phyloP scores from a whole-genome alignment of 176 grass and related monocot species.

The Typha latifolia region DNA sequence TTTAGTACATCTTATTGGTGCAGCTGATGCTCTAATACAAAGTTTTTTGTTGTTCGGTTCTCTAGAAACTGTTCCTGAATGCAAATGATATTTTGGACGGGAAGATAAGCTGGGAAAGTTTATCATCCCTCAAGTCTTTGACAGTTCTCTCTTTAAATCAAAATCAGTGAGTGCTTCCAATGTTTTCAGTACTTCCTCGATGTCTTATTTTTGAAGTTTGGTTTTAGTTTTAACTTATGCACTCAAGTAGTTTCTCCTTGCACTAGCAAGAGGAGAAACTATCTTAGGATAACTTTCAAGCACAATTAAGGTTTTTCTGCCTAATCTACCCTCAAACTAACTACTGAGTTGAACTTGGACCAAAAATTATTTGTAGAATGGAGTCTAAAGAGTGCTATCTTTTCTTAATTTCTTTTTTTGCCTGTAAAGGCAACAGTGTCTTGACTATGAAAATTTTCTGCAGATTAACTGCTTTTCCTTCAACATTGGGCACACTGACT shows the following conservation, averaged over 20 bases:
- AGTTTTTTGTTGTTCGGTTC: conserved; percentile 23
- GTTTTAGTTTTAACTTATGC: conserved; percentile 1
- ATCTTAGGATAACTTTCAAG: too few relatives aligned
- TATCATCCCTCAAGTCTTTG: conserved; percentile 54
- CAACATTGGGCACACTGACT: conserved; percentile 46
- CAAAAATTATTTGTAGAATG: not conserved
- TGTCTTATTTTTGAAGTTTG: not conserved
- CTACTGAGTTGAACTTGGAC: too few relatives aligned
- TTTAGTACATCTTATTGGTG: not conserved
- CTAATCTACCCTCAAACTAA: too few relatives aligned
- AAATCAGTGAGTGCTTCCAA: conserved; percentile 43
- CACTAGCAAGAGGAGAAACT: too few relatives aligned
- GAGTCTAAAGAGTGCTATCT: conserved; percentile 2
- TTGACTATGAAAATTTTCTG: conserved; percentile 22
- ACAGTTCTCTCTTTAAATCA: conserved; percentile 54
- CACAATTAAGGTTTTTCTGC: too few relatives aligned
- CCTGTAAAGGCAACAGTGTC: not conserved
- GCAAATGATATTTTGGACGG: conserved; percentile 70
- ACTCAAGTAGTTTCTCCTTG: too few relatives aligned
- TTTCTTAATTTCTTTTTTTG: conserved; percentile 10
- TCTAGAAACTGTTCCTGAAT: conserved; percentile 80
- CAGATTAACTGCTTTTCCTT: conserved; percentile 69
- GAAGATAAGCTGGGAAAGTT: conserved; percentile 74
- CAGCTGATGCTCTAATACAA: conserved; percentile 10
- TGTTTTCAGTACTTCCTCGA: not conserved